phyloP scores from a whole-genome alignment of 345 rosid species.

The Ailanthus altissimus region DNA sequence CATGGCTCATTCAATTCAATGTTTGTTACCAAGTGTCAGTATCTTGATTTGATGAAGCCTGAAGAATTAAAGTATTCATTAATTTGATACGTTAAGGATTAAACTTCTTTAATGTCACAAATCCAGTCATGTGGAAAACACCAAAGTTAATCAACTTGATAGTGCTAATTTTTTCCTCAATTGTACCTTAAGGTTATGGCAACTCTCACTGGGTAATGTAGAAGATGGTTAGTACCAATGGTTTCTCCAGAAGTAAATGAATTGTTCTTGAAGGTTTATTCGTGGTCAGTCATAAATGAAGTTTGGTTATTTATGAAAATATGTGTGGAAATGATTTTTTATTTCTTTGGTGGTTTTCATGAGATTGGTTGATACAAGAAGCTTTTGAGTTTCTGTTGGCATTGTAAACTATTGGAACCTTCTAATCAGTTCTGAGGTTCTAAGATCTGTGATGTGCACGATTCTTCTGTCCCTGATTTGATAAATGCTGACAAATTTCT shows the following conservation, averaged over 20 bases:
- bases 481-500: background rate
- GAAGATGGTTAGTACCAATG: background rate
- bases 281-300: background rate
- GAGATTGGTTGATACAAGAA: background rate
- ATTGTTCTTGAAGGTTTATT: background rate
- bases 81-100: conserved; percentile 3
- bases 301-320: background rate
- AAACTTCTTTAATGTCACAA: background rate
- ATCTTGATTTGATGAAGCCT: too few species aligned
- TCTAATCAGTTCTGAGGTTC: background rate
- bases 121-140: background rate
- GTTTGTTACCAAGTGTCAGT: background rate
- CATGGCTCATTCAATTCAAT: background rate
- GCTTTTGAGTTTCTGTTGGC: background rate
- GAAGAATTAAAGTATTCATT: too few species aligned
- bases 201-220: background rate
- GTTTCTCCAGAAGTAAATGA: background rate
- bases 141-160: background rate
- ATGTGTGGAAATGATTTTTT: background rate
- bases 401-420: background rate
- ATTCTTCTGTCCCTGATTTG: background rate
- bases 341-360: background rate
- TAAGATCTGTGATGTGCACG: background rate
- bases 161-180: background rate
- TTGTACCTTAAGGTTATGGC: background rate